Evolutionary conservation across 345 rosid species (phyloP), one percentile per base, ranked within the genome.

Genomic region (Erodium maritimum): DNA sequence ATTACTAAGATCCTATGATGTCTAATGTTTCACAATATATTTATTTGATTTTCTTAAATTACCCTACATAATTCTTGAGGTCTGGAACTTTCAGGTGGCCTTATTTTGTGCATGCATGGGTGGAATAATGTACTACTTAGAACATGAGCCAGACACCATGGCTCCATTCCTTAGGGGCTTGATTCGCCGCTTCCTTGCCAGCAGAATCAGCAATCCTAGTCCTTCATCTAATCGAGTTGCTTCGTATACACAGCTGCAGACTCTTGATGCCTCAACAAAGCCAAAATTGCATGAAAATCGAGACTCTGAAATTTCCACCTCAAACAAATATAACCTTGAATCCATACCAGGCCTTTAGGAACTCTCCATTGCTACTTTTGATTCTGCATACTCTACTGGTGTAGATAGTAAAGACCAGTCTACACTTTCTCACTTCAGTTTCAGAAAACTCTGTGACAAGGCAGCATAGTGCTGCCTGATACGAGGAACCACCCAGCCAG

Each of bases 61-160:
- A 29, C 34, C 34, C 34, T 3, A n/a, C 8, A 8, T 29, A 29
- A 29, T 29, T 29, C 8, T 29, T 29, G 3, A 3, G 34, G 34
- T 29, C 34, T 29, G 8, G 3, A 42, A 10, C 54, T 59, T 67
- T 19, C 90, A 94, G 99, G 99, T 94, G 63, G 93, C 90, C 19
- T 60, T 94, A 58, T 94, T 90, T 63, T 87, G 95, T 74, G 93
- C 87, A 21, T 94, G 96, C 73, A 94, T 94, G 95, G 99, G 99
- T 72, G 99, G 96, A 75, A 76, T 94, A 24, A 94, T 90, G 99
- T 94, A 94, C 73, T 94, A 80, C 71, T 75, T 90, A 55, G 97
- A 94, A 69, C 58, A 94, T 55, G 99, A 94, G 60, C 99, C 99
- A 0, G 87, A 87, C 63, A 94, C 99, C 14, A 80, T 94, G 97